Conservation (phyloP, 805 yeast genomes). For the Candida incommunis region DNA sequence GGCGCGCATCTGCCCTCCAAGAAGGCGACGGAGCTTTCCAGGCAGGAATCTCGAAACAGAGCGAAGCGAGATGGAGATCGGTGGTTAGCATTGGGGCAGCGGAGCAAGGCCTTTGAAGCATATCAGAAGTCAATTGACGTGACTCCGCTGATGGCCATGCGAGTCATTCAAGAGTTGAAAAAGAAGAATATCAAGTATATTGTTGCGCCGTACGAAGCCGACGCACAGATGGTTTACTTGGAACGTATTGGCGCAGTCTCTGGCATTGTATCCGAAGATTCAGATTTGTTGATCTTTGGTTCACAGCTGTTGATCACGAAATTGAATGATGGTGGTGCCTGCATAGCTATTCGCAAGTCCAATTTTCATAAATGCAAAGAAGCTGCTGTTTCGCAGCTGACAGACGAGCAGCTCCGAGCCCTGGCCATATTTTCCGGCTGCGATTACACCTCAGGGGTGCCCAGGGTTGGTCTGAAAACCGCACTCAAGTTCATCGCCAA, state of each 20-base stretch:
- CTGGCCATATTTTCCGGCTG: constrained; percentile 92
- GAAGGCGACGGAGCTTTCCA: constrained; percentile 51
- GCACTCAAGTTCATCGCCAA: constrained; percentile 50
- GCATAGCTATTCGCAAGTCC: constrained; percentile 51
- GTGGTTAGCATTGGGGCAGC: constrained; percentile 11
- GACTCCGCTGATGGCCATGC: constrained; percentile 82
- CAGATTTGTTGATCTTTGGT: constrained; percentile 85
- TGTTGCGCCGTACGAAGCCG: constrained; percentile 98
- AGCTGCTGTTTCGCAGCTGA: constrained; percentile 11
- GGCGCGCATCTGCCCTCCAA: constrained; percentile 81
- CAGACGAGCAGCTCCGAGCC: constrained; percentile 47
- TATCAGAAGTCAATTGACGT: constrained; percentile 50
- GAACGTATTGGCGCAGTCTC: constrained; percentile 63
- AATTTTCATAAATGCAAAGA: constrained; percentile 35
- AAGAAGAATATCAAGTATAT: constrained; percentile 45
- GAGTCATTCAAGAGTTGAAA: constrained; percentile 52
- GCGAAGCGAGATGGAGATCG: constrained; percentile 43
- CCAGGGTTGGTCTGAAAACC: constrained; percentile 65
- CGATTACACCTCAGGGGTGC: constrained; percentile 82
- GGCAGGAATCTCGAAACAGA: constrained; percentile 41
- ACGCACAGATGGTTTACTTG: constrained; percentile 86
- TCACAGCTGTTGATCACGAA: constrained; percentile 66
- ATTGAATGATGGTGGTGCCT: constrained; percentile 52
- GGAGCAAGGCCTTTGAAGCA: constrained; percentile 2
- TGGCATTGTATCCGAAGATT: constrained; percentile 87